phyloP scores from a whole-genome alignment of 345 rosid species.

The Orychophragmus violaceus region DNA sequence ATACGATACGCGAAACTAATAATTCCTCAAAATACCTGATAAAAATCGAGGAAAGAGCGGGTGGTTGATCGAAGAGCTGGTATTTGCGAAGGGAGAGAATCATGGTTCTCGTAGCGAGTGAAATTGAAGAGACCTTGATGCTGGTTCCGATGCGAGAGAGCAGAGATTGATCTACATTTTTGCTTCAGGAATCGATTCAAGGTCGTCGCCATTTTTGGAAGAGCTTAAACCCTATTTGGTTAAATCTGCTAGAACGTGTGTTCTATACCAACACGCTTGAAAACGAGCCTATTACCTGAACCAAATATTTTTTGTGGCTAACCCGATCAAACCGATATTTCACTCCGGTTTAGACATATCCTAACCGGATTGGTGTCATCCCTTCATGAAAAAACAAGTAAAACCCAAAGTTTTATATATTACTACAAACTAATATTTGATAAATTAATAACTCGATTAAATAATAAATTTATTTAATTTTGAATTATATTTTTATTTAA shows the following conservation, averaged over 20 bases:
- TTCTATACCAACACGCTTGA: too few species aligned
- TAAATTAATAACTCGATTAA: too few species aligned
- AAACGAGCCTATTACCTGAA: background rate
- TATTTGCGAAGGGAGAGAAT: conserved; percentile 33
- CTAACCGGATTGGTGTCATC: background rate
- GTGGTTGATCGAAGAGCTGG: conserved; percentile 40
- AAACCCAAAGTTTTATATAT: too few species aligned
- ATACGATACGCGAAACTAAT: background rate
- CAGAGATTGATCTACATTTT: conserved; percentile 27
- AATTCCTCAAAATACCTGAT: conserved; percentile 37
- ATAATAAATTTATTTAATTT: too few species aligned
- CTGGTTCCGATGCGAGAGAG: conserved; percentile 18
- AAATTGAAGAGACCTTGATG: background rate
- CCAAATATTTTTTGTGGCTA: background rate
- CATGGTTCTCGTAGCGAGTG: conserved; percentile 23
- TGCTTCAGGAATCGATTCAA: conserved; percentile 38
- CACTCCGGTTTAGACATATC: too few species aligned
- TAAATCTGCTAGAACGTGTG: background rate
- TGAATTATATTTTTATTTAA: too few species aligned
- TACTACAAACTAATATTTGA: too few species aligned
- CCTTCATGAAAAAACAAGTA: background rate
- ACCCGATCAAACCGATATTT: background rate
- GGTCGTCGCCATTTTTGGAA: conserved; percentile 42
- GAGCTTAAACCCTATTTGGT: conserved; percentile 31
- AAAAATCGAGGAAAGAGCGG: conserved; percentile 66